These are phyloP conservation scores for Pseudopyrenochaeta lycopersici DNA, from an alignment of 2,329 filamentous ascomycete genomes.

Conservation along the genomic window DNA sequence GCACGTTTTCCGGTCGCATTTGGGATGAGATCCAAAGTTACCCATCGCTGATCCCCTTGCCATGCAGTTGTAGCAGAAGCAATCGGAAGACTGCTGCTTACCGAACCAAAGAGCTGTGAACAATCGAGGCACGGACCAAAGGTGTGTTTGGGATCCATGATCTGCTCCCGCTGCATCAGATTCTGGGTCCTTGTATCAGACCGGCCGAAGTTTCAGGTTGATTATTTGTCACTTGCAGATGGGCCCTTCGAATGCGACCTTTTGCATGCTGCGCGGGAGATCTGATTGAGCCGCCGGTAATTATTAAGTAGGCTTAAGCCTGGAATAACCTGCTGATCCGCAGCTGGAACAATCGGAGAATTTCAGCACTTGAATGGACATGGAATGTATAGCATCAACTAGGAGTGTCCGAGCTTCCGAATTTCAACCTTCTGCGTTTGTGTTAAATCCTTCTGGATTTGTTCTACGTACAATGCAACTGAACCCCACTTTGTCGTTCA, in stretches of 20 bases:
- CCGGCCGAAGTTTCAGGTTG: constrained; percentile 45
- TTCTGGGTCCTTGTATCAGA: constrained; percentile 42
- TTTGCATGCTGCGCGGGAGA: constrained; percentile 16
- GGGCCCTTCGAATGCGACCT: constrained; percentile 18
- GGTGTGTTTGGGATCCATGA: constrained; percentile 40
- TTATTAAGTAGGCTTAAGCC: constrained; percentile 9
- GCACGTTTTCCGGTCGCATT: not conserved
- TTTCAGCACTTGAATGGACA: constrained; percentile 12
- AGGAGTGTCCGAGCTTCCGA: constrained; percentile 3
- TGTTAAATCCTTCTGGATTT: constrained; percentile 18
- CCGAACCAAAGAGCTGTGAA: not conserved
- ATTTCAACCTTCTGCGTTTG: constrained; percentile 1
- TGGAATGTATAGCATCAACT: not conserved
- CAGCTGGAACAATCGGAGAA: constrained; percentile 1
- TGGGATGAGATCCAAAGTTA: not conserved
- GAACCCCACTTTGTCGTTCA: constrained; percentile 6
- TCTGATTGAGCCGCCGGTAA: constrained; percentile 27
- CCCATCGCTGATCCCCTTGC: not conserved
- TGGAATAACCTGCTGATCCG: constrained; percentile 13
- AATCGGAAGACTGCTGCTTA: not conserved
- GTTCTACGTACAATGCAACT: constrained; percentile 14
- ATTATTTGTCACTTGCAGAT: constrained; percentile 33
- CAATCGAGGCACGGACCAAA: constrained; percentile 15
- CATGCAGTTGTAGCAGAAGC: not conserved
- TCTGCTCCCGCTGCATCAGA: constrained; percentile 47